Percentiles rank a stretch among this genome's conserved stretches.
These are phyloP conservation scores for Aureoboletus auriporus DNA, from an alignment of 768 basidiomycete species.

Conservation along the genomic window DNA sequence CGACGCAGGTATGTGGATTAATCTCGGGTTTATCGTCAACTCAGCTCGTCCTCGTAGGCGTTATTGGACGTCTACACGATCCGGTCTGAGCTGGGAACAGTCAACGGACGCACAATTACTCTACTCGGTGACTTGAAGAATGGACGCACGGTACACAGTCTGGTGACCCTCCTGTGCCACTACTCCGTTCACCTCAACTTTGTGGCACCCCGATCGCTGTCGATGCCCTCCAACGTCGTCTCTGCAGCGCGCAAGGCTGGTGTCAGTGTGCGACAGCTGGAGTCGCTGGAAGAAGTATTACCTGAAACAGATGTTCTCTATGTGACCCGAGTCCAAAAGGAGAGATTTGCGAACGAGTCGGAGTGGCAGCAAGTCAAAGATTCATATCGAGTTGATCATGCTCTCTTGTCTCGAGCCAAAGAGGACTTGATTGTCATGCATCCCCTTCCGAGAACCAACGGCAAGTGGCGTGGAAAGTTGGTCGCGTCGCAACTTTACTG, in stretches of 20 bases:
- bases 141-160: conserved; percentile 93
- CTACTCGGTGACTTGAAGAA: conserved; percentile 96
- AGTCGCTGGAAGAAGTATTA: conserved; percentile 88
- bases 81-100: conserved; percentile 95
- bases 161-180: conserved; percentile 86
- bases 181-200: conserved; percentile 96
- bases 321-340: conserved; percentile 94
- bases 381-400: conserved; percentile 90
- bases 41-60: conserved; percentile 43
- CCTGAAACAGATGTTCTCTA: conserved; percentile 94
- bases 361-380: conserved; percentile 94
- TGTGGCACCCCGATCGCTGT: conserved; percentile 79
- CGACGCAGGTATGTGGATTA: conserved; percentile 69
- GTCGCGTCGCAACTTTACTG: conserved; percentile 6
- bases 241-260: conserved; percentile 81
- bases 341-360: conserved; percentile 74
- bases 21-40: background rate
- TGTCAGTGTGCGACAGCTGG: conserved; percentile 71
- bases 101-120: conserved; percentile 93
- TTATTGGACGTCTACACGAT: conserved; percentile 90
- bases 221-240: conserved; percentile 88
- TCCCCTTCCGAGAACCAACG: conserved; percentile 91
- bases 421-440: conserved; percentile 99
- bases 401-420: conserved; percentile 88
- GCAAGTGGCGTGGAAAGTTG: conserved; percentile 36